Evolutionary conservation across 768 basidiomycete species (phyloP).

Genomic region (Pisolithus tinctorius): DNA sequence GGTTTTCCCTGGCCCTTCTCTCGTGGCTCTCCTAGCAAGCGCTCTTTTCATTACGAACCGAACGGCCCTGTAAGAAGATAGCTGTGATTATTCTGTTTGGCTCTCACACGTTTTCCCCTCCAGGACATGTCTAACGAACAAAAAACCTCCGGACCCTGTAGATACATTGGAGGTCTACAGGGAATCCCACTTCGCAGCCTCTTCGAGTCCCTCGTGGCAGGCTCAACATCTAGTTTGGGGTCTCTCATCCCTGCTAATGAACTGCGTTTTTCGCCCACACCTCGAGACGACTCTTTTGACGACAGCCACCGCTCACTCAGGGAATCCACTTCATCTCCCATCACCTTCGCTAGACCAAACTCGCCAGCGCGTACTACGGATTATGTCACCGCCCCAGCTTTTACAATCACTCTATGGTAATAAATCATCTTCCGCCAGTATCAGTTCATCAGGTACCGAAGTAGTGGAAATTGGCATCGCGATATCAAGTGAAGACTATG

Average conservation of each 20-base stretch:
- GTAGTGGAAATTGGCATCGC: slow-evolving; percentile 1
- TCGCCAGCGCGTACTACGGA: not conserved
- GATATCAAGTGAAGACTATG: not conserved
- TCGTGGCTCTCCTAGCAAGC: slow-evolving; percentile 18
- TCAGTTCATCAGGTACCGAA: not conserved
- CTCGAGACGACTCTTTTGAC: slow-evolving; percentile 7
- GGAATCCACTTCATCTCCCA: slow-evolving; percentile 4
- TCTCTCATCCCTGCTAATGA: slow-evolving; percentile 22
- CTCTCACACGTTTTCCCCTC: slow-evolving; percentile 2
- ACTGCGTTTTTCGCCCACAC: slow-evolving; percentile 13
- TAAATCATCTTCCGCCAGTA: not conserved
- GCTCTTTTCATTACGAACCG: slow-evolving; percentile 3
- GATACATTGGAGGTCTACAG: not conserved
- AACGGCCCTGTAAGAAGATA: slow-evolving; percentile 6
- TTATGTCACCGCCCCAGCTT: slow-evolving; percentile 1
- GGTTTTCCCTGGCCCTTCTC: slow-evolving; percentile 24
- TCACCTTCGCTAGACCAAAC: not conserved
- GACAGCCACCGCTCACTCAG: slow-evolving; percentile 1
- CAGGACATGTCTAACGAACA: slow-evolving; percentile 5
- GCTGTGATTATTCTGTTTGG: not conserved
- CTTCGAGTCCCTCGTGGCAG: slow-evolving; percentile 12
- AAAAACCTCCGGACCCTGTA: not conserved
- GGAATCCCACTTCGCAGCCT: not conserved
- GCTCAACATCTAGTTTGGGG: slow-evolving; percentile 25
- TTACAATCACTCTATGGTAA: slow-evolving; percentile 6